These are phyloP conservation scores for Trifolium dubium DNA, from an alignment of 306 rosid species.

Conservation along the genomic window DNA sequence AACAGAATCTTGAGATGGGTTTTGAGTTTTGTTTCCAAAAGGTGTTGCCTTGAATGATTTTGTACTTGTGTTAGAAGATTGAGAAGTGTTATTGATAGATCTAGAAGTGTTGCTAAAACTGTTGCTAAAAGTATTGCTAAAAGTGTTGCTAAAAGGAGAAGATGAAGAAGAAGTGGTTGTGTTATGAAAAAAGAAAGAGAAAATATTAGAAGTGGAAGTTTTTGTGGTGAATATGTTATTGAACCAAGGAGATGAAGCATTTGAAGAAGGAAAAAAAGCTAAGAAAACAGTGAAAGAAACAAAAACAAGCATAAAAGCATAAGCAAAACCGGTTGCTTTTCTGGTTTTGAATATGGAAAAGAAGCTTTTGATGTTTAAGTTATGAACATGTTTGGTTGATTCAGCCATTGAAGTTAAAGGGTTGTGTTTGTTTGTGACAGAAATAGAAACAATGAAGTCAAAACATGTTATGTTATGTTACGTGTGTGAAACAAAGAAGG, in stretches of 20 bases:
- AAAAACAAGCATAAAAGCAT: constrained; percentile 65
- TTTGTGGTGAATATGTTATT: constrained; percentile 55
- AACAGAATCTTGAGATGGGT: constrained; percentile 17
- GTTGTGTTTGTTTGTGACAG: neutral
- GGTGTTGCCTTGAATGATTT: constrained; percentile 32
- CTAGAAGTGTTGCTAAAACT: constrained; percentile 51
- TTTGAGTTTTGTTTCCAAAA: constrained; percentile 43
- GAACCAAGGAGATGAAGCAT: constrained; percentile 65
- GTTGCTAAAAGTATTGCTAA: constrained; percentile 40
- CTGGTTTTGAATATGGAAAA: constrained; percentile 60
- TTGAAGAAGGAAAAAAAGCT: constrained; percentile 65
- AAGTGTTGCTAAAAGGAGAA: constrained; percentile 14
- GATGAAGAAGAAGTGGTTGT: constrained; percentile 41
- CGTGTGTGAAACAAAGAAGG: constrained; percentile 2
- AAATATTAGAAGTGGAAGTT: constrained; percentile 44
- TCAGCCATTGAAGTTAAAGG: constrained; percentile 65
- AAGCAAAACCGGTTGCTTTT: constrained; percentile 63
- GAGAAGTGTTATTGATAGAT: constrained; percentile 53
- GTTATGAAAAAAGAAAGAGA: constrained; percentile 60
- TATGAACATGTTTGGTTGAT: constrained; percentile 59
- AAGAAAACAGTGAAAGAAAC: constrained; percentile 68
- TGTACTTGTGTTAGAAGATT: constrained; percentile 20
- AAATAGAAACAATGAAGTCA: neutral
- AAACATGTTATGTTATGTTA: neutral
- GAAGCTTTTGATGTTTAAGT: constrained; percentile 56